These are phyloP conservation scores for Populus euphratica DNA, from an alignment of 345 rosid species.

Conservation along the genomic window DNA sequence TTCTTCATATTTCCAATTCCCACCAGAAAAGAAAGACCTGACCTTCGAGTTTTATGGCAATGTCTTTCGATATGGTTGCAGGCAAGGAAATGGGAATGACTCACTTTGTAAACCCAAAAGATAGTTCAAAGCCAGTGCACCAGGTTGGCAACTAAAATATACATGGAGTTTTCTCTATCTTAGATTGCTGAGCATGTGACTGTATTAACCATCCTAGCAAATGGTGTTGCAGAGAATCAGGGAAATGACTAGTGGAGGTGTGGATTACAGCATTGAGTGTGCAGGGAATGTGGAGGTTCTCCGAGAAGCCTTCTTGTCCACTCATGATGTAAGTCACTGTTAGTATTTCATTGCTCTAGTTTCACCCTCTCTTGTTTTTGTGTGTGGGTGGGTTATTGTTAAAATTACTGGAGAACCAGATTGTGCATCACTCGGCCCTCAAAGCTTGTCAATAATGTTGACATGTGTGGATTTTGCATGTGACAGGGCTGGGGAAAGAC, in stretches of 20 bases:
- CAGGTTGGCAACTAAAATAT: constrained; percentile 22
- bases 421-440: not conserved
- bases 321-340: constrained; percentile 28
- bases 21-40: not conserved
- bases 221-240: constrained; percentile 38
- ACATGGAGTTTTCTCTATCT: not conserved
- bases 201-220: not conserved
- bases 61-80: not conserved
- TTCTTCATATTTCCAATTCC: not conserved
- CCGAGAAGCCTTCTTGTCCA: constrained; percentile 64
- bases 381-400: too few species aligned
- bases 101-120: constrained; percentile 34
- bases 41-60: not conserved
- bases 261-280: constrained; percentile 66
- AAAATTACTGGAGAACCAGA: not conserved
- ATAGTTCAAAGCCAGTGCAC: constrained; percentile 24
- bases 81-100: constrained; percentile 38
- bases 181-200: not conserved
- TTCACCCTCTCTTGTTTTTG: not conserved
- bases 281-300: constrained; percentile 48
- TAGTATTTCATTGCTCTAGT: not conserved
- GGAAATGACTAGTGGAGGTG: constrained; percentile 55
- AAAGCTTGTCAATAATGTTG: not conserved
- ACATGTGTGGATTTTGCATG: not conserved
- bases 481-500: constrained; percentile 28